Percentiles rank a stretch among this genome's conserved stretches.
Conservation (phyloP, 2,329 filamentous ascomycete species). For the Xylaria sp. region DNA sequence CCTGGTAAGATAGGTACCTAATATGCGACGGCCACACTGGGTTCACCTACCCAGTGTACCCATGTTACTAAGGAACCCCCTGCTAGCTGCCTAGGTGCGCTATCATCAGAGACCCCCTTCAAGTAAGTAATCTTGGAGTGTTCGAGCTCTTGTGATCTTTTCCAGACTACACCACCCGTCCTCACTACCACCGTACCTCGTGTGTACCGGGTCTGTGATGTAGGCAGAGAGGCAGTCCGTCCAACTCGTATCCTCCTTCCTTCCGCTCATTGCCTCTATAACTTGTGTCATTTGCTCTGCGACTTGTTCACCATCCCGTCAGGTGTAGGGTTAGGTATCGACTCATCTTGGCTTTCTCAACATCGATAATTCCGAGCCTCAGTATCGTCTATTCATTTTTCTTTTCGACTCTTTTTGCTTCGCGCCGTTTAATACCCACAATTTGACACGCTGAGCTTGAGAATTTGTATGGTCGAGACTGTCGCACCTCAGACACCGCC, state of each 20-base stretch:
- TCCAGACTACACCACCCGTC: background rate
- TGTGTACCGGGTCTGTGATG: conserved; percentile 2
- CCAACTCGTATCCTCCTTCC: conserved; percentile 26
- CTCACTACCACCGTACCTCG: background rate
- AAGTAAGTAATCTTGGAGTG: conserved; percentile 14
- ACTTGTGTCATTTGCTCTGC: background rate
- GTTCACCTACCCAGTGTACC: too few species aligned
- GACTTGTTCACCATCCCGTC: conserved; percentile 1
- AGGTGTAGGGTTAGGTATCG: conserved; percentile 5
- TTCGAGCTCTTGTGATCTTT: conserved; percentile 1
- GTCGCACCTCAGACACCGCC: background rate
- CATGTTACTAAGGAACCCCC: background rate
- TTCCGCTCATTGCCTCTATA: conserved; percentile 13
- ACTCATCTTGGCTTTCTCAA: conserved; percentile 13
- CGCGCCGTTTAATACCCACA: background rate
- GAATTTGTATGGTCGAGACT: background rate
- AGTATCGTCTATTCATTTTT: background rate
- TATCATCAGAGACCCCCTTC: conserved; percentile 23
- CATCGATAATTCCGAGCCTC: conserved; percentile 4
- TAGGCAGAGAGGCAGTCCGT: conserved; percentile 24
- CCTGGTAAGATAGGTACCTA: background rate
- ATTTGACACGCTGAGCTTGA: background rate
- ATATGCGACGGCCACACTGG: background rate
- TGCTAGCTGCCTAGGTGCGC: background rate
- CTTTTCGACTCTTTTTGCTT: conserved; percentile 5